These are phyloP conservation scores for Astrothelium subdiscretum DNA, from an alignment of 495 filamentous ascomycete genomes.

Conservation along the genomic window DNA sequence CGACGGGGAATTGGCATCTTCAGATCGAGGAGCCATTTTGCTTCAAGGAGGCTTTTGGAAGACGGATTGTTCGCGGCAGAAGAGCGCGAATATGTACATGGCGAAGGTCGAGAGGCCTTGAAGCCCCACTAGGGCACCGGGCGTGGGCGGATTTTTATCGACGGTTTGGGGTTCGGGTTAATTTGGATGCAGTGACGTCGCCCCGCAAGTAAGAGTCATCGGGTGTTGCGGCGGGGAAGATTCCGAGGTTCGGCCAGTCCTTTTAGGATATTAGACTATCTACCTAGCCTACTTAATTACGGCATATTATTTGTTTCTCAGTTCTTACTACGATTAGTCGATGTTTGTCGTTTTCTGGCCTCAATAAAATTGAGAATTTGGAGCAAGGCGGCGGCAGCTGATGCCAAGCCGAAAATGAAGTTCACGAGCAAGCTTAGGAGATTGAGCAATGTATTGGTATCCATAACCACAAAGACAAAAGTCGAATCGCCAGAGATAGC, in stretches of 20 bases:
- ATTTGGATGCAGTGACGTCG: too few relatives aligned
- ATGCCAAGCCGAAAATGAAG: not conserved
- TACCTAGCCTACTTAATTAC: not conserved
- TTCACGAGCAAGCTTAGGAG: not conserved
- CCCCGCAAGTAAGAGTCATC: too few relatives aligned
- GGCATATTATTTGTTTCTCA: not conserved
- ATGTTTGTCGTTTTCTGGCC: not conserved
- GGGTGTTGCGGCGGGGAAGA: too few relatives aligned
- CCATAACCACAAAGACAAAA: not conserved
- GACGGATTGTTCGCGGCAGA: too few relatives aligned
- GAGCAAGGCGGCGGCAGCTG: not conserved
- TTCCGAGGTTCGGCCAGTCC: too few relatives aligned
- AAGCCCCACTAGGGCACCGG: too few relatives aligned
- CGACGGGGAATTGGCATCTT: slow-evolving; percentile 4
- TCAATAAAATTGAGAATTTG: not conserved
- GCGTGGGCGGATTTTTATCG: too few relatives aligned
- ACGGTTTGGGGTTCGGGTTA: too few relatives aligned
- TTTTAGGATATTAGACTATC: too few relatives aligned
- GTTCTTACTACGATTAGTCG: not conserved
- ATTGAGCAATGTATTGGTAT: not conserved
- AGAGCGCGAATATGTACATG: too few relatives aligned
- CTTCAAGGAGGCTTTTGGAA: not conserved
- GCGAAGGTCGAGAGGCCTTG: too few relatives aligned
- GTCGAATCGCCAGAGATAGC: not conserved
- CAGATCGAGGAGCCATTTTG: not conserved